Evolutionary conservation across 495 filamentous ascomycete species (phyloP).

Genomic region (Penicillium cinerascens): DNA sequence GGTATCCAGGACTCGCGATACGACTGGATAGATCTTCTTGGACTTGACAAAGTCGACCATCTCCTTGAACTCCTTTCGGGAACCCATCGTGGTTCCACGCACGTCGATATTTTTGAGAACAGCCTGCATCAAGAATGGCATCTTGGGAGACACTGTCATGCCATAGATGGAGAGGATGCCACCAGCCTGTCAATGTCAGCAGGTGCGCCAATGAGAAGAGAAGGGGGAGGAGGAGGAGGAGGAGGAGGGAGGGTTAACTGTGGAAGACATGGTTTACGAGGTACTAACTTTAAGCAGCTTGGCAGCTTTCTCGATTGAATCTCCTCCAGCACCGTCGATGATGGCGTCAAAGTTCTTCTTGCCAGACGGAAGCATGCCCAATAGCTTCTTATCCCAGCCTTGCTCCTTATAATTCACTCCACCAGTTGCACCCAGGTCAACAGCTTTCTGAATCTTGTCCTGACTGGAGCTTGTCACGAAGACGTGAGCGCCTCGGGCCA

Average conservation of each 20-base stretch:
- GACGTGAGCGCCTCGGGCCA: constrained; percentile 59
- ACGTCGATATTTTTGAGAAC: constrained; percentile 76
- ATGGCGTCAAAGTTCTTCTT: constrained; percentile 64
- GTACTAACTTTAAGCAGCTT: constrained; percentile 54
- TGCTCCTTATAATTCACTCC: constrained; percentile 65
- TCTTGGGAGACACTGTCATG: constrained; percentile 72
- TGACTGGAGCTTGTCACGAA: constrained; percentile 65
- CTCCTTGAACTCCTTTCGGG: constrained; percentile 66
- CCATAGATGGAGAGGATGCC: constrained; percentile 70
- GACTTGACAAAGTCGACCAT: constrained; percentile 71
- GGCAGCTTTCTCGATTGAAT: constrained; percentile 56
- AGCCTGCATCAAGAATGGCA: constrained; percentile 67
- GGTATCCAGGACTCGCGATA: constrained; percentile 54
- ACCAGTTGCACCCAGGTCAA: constrained; percentile 61
- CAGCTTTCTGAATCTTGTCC: constrained; percentile 63
- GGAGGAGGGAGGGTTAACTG: no score
- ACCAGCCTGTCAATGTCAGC: constrained; percentile 38
- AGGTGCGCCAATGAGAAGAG: neutral
- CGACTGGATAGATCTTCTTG: constrained; percentile 61
- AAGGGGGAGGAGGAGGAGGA: no score
- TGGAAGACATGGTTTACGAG: neutral
- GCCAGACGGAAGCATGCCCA: constrained; percentile 48
- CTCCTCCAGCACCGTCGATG: constrained; percentile 75
- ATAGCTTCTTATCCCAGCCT: constrained; percentile 67
- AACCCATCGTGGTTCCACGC: constrained; percentile 71